phyloP scores from a whole-genome alignment of 768 basidiomycete species.

The Asterophora lycoperdoides region DNA sequence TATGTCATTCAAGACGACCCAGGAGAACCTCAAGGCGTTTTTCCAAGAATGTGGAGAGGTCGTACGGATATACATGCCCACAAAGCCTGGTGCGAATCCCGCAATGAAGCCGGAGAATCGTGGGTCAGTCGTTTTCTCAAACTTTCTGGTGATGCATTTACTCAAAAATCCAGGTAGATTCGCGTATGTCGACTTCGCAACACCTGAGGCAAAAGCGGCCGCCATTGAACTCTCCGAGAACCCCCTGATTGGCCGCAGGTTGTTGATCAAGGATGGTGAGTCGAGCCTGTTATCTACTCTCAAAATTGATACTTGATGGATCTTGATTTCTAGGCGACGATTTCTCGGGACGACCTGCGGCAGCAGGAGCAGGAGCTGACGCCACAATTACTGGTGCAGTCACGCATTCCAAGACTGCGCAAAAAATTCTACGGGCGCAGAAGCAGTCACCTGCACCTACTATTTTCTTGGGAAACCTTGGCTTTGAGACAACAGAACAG shows the following conservation, averaged over 20 bases:
- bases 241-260: constrained; percentile 74
- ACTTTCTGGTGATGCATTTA: constrained; percentile 1
- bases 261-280: constrained; percentile 92
- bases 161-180: constrained; percentile 48
- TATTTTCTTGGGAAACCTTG: constrained; percentile 90
- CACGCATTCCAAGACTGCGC: constrained; percentile 61
- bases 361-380: constrained; percentile 35
- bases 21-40: constrained; percentile 63
- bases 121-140: constrained; percentile 44
- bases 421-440: constrained; percentile 72
- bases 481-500: constrained; percentile 83
- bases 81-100: constrained; percentile 48
- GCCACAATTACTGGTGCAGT: constrained; percentile 26
- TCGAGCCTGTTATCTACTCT: constrained; percentile 7
- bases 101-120: constrained; percentile 64
- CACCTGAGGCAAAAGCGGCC: constrained; percentile 62
- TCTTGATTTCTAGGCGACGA: constrained; percentile 52
- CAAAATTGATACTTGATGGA: neutral
- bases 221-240: constrained; percentile 83
- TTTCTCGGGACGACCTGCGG: constrained; percentile 64
- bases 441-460: constrained; percentile 83
- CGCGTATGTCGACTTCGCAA: constrained; percentile 93
- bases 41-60: constrained; percentile 72
- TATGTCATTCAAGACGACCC: constrained; percentile 83
- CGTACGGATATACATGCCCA: constrained; percentile 84